Base-by-base conservation (phyloP, 169 alveolate species). In the Ichthyophthirius multifiliis region DNA sequence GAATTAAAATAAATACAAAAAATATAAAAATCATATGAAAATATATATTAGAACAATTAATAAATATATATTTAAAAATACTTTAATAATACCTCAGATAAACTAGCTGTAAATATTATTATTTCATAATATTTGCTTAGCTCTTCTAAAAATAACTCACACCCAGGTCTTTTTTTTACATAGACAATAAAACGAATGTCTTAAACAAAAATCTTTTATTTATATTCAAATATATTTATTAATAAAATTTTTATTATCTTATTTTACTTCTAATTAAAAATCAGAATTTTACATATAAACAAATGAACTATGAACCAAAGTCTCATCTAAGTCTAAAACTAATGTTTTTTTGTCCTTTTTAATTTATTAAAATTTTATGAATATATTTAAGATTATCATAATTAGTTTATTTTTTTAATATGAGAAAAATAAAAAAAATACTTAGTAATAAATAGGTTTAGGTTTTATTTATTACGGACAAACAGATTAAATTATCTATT, bases 101-200 rank as follows among this genome's bases (percentile, higher is more conserved):
- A 32, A 83, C 92, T 83, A 5, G 96, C 96, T 31, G 96, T 92
- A 84, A 87, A 92, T 73, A 92, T 85, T 18, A 89, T 86, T 18
- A 92, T 67, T 75, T 92, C 96, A 75, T 83, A 92, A 43, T 27
- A 67, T 35, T 89, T 75, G 20, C 84, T 67, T 77, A 89, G 67
- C 48, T 82, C 76, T 46, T 82, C 65, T 16, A 91, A 44, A 75
- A 91, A 91, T 45, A 83, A 67, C 71, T 78, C 78, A 39, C 76
- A 79, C 9, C 92, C 92, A 31, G 89, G 89, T 55, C 92, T 76
- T 43, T 74, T 78, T 23, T 63, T 65, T 13, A 85, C 87, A 63
- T 67, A 81, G 43, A 85, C 83, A 31, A 55, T 83, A 75, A 43
- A 64, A 35, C 35, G 44, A 30, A 65, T 76, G n/a, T 44, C 63